Evolutionary conservation across 495 filamentous ascomycete species (phyloP), one percentile per base, ranked within the genome.

Genomic region (Zalerion maritima): DNA sequence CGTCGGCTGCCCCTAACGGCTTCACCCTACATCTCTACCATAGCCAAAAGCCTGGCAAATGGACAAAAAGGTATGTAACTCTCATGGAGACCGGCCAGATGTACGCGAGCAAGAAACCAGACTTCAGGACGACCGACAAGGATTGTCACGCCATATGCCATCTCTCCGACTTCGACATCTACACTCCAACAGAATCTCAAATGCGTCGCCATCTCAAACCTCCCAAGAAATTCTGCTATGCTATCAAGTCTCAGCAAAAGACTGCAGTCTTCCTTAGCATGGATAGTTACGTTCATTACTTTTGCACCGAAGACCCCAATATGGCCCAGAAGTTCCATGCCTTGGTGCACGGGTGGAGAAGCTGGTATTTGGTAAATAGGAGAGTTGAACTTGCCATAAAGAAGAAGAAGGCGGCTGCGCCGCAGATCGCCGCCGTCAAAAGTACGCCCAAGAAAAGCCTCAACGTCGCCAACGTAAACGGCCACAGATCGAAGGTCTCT

Each of bases 241-340:
- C 82, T 3, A 65, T 97, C 40, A 94, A 93, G 49, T 91, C 82
- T 37, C 89, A 94, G 50, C 77, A 96, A 46, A 94, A 91, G 42
- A 75, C 77, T 4, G 76, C 66, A 19, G 73, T 93, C 45, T 97
- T 96, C 43, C 46, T 81, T 20, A 75, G 73, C 19, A 78, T 75
- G 0, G 71, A 80, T 14, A 84, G 85, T 33, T 97, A 81, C 48
- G 75, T 91, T 7, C 87, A 96, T 37, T 94, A 85, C 50, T 92
- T 97, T 54, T 71, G 71, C 23, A 84, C 76, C 5, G 80, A 79
- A 11, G 80, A 93, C 37, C 58, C 62, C 9, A 41, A 58, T 2
- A 47, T 78, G 4, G 80, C 78, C 1, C 59, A 65, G 14, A 54
- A 60, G 16, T 94, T 81, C 60, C 75, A 80, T 45, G 54, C 60